phyloP scores from a whole-genome alignment of 108 stramenopile genomes.

The Nitzschia palea region DNA sequence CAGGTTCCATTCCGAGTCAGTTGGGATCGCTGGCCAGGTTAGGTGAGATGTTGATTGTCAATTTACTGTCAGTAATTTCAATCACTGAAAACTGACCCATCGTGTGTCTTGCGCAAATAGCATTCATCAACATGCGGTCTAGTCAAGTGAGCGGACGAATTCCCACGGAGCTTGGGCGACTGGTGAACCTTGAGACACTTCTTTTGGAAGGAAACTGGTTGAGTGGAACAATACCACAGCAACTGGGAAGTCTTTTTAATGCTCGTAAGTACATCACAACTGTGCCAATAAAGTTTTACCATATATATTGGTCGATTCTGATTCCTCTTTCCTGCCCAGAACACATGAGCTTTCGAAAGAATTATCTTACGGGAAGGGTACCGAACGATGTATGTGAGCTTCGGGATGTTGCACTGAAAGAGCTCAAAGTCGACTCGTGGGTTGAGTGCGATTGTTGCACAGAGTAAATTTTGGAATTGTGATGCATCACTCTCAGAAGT shows the following conservation, averaged over 20 bases:
- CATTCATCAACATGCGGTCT: constrained; percentile 40
- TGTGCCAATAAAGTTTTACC: neutral
- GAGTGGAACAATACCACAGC: constrained; percentile 38
- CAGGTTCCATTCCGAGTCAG: constrained; percentile 42
- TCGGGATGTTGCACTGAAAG: constrained; percentile 8
- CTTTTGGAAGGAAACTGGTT: constrained; percentile 25
- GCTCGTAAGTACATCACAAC: constrained; percentile 10
- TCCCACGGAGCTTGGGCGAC: constrained; percentile 43
- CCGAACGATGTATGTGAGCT: constrained; percentile 28
- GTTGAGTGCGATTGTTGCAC: constrained; percentile 31
- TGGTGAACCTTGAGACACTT: constrained; percentile 22
- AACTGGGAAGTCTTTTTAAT: constrained; percentile 37
- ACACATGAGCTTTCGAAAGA: constrained; percentile 30
- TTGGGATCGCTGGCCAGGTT: constrained; percentile 44
- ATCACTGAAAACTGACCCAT: neutral
- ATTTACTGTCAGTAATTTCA: neutral
- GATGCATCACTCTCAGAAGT: too few species aligned
- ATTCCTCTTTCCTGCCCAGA: neutral
- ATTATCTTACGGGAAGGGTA: constrained; percentile 25
- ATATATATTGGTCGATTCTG: neutral
- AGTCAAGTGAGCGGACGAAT: constrained; percentile 18
- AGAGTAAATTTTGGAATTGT: neutral
- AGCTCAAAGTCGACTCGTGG: constrained; percentile 27
- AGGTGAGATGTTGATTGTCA: constrained; percentile 8
- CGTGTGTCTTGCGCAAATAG: neutral